Conservation (phyloP, 768 basidiomycete species). For the Hortiboletus campestris region DNA sequence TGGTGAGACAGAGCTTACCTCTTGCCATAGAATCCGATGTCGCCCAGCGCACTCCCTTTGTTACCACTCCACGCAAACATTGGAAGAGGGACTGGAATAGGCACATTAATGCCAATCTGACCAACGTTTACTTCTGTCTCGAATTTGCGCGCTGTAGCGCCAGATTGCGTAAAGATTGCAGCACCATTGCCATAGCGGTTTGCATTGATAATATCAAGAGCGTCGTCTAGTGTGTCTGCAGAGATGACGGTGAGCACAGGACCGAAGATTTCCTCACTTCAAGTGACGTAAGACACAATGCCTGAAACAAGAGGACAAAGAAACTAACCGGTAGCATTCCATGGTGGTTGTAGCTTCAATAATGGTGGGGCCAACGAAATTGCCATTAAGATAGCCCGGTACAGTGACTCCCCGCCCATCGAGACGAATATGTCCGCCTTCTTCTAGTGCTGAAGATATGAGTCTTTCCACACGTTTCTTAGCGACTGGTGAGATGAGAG, state of each 20-base stretch:
- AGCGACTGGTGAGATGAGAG: constrained; percentile 79
- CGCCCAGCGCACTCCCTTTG: constrained; percentile 82
- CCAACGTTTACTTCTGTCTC: constrained; percentile 86
- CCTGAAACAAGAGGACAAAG: not conserved
- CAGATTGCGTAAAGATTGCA: constrained; percentile 94
- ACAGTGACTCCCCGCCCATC: constrained; percentile 78
- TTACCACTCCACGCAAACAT: constrained; percentile 99
- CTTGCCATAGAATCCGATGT: constrained; percentile 90
- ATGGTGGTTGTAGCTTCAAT: constrained; percentile 80
- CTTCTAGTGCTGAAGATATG: constrained; percentile 68
- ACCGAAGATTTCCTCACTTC: constrained; percentile 92
- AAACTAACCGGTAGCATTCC: constrained; percentile 77
- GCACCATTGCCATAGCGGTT: constrained; percentile 94
- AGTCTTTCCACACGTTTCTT: constrained; percentile 73
- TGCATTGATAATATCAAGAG: constrained; percentile 82
- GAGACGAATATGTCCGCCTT: constrained; percentile 84
- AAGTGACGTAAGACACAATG: not conserved
- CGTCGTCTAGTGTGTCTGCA: constrained; percentile 86
- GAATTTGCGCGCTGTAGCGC: constrained; percentile 92
- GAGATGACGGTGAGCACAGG: constrained; percentile 79
- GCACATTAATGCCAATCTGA: constrained; percentile 91
- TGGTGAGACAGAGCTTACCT: constrained; percentile 41
- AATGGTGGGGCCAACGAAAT: constrained; percentile 93
- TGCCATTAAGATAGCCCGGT: constrained; percentile 77
- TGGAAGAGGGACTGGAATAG: constrained; percentile 87